These are phyloP conservation scores for Ciborinia camelliae DNA, from an alignment of 2,329 filamentous ascomycete genomes.

Conservation along the genomic window DNA sequence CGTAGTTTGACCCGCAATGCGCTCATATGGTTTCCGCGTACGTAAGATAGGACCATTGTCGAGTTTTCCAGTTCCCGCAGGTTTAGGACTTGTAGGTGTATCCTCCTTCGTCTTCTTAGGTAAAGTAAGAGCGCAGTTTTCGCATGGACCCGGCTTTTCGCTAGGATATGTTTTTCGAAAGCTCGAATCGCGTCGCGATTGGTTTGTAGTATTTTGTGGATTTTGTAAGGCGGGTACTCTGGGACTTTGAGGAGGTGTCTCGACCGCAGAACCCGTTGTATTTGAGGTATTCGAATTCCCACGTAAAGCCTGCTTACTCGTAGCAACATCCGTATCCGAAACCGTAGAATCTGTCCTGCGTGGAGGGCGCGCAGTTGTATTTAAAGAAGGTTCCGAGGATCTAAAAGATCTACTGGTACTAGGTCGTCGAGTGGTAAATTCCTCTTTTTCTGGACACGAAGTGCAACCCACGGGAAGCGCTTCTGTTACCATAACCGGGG, in stretches of 20 bases:
- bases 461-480: conserved; percentile 59
- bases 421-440: conserved; percentile 28
- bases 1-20: conserved; percentile 45
- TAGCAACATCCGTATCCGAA: conserved; percentile 25
- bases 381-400: conserved; percentile 23
- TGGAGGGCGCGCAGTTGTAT: conserved; percentile 19
- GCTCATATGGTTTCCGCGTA: conserved; percentile 58
- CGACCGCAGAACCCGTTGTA: conserved; percentile 45
- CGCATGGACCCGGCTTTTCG: conserved; percentile 62
- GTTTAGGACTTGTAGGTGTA: conserved; percentile 19
- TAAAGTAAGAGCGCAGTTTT: conserved; percentile 65
- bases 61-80: conserved; percentile 17
- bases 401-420: conserved; percentile 32
- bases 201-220: conserved; percentile 28
- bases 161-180: conserved; percentile 62
- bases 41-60: conserved; percentile 53
- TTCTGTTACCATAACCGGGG: conserved; percentile 67
- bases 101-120: conserved; percentile 46
- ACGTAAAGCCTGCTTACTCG: neutral
- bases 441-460: conserved; percentile 53
- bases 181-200: conserved; percentile 52
- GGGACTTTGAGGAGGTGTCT: conserved; percentile 58
- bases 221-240: conserved; percentile 41
- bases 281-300: conserved; percentile 18
- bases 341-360: conserved; percentile 22